Evolutionary conservation across 352 stramenopile species (phyloP), one percentile per base, ranked within the genome.

Genomic region (Globisporangium megalacanthum): DNA sequence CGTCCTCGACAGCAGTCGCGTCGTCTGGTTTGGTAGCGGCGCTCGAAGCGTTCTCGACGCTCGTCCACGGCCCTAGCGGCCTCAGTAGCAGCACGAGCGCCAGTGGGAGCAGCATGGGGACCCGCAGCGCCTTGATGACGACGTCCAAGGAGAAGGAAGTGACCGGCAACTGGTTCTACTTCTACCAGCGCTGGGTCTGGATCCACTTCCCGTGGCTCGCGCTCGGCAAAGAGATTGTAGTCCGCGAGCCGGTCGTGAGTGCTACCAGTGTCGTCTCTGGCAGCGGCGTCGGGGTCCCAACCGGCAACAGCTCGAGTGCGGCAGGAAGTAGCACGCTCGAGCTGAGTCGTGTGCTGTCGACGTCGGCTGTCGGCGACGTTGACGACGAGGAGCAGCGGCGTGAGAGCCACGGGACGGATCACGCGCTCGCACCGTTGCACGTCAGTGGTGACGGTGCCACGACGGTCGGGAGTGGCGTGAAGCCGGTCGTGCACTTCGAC

Each of bases 191-290:
- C 37, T 97, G 91, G 91, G 79, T 97, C 22, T 97, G 91, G 91
- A 94, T 97, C 54, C 83, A 96, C 52, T 97, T 94, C 62, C 87
- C 89, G n/a, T 97, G 91, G 91, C 77, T 97, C 11, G 87, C 87
- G 15, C 73, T 97, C 19, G 64, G 77, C 8, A 72, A 77, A 46
- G 79, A 93, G 17, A 87, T 93, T 49, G 54, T 77, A 37, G 55
- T 86, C 13, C 64, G 72, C 25, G 78, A 90, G 6, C 67, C 72
- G 15, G 50, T 75, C 7, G 62, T 87, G 10, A 73, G 68, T 15
- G 54, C 61, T 2, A 70, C 70, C 44, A 74, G 72, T 49, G 57
- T 61, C 33, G 35, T 39, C 35, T 13, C 2, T 13, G 35, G 35
- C 7, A 45, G 19, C 13, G 39, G 39, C n/a, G 22, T 19, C 25